Evolutionary conservation across 2,329 filamentous ascomycete genomes (phyloP).

Genomic region (Phaeosphaeria sp.): DNA sequence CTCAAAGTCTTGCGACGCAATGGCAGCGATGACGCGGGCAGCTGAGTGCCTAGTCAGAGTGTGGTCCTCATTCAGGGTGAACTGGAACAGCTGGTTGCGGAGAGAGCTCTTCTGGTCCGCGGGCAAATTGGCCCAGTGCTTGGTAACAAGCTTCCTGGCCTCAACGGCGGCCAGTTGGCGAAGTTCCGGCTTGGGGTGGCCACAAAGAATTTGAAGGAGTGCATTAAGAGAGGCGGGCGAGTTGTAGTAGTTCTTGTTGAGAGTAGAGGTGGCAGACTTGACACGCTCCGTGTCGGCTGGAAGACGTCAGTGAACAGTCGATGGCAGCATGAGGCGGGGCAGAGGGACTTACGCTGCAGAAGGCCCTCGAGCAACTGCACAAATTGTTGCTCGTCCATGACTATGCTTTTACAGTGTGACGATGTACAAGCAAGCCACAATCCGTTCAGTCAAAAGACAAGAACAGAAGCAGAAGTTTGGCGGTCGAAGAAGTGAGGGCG

Average conservation of each 20-base stretch:
- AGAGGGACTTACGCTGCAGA: conserved; percentile 74
- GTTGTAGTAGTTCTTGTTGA: conserved; percentile 93
- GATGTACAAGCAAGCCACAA: conserved; percentile 28
- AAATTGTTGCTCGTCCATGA: conserved; percentile 83
- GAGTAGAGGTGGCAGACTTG: conserved; percentile 86
- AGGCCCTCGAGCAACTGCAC: conserved; percentile 86
- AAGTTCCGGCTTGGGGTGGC: conserved; percentile 72
- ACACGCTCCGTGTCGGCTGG: conserved; percentile 76
- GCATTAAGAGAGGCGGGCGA: conserved; percentile 82
- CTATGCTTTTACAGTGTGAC: conserved; percentile 27
- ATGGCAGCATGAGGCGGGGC: conserved; percentile 1
- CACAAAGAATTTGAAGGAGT: conserved; percentile 86
- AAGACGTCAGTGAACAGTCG: conserved; percentile 40
- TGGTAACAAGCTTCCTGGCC: conserved; percentile 78
- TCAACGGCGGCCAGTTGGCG: conserved; percentile 93
- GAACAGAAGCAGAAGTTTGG: conserved; percentile 27
- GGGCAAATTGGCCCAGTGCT: conserved; percentile 81
- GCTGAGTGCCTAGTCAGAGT: conserved; percentile 82
- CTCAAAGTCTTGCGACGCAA: conserved; percentile 85
- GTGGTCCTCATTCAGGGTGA: conserved; percentile 79
- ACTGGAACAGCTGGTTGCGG: conserved; percentile 82
- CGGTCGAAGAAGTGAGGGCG: conserved; percentile 20
- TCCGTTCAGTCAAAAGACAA: conserved; percentile 26
- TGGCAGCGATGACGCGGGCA: conserved; percentile 84
- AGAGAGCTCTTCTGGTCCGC: conserved; percentile 79